Conservation (phyloP, 1,284 basidiomycete species). For the Rhodotorula sp. region DNA sequence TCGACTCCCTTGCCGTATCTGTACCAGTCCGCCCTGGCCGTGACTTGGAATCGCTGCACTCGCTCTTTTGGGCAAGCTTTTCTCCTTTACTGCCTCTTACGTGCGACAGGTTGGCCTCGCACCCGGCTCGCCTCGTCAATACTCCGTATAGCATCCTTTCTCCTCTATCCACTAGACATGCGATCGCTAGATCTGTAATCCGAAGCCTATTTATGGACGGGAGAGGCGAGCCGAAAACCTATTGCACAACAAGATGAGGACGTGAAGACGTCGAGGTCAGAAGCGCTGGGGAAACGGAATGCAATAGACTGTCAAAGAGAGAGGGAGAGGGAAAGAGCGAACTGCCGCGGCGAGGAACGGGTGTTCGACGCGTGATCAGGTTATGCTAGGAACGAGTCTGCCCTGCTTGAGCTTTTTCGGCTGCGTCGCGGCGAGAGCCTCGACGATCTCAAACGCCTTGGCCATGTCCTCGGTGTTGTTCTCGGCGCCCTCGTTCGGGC, state of each 20-base stretch:
- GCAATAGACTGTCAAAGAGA: background rate
- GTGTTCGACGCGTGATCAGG: background rate
- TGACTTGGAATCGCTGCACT: no score
- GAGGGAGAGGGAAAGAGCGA: background rate
- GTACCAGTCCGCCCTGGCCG: no score
- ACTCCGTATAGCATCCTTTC: no score
- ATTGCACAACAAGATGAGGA: background rate
- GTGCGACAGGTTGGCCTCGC: no score
- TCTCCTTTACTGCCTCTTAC: no score
- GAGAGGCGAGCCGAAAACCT: background rate
- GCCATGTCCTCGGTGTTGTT: conserved; percentile 18
- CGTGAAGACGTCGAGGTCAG: background rate
- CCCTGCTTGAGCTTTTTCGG: conserved; percentile 37
- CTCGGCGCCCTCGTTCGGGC: background rate
- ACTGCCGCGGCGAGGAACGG: background rate
- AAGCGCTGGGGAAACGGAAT: background rate
- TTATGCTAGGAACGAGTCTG: conserved; percentile 28
- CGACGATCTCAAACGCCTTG: conserved; percentile 40
- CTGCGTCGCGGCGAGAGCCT: conserved; percentile 55
- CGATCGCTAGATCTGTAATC: no score
- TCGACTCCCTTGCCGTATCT: no score
- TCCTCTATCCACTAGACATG: no score
- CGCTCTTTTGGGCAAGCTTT: no score
- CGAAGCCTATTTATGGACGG: no score
- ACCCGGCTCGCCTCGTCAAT: no score